Evolutionary conservation across 192 early-diverging fungal genomes (phyloP), one percentile per base, ranked within the genome.

Genomic region (Mortierella hygrophila): DNA sequence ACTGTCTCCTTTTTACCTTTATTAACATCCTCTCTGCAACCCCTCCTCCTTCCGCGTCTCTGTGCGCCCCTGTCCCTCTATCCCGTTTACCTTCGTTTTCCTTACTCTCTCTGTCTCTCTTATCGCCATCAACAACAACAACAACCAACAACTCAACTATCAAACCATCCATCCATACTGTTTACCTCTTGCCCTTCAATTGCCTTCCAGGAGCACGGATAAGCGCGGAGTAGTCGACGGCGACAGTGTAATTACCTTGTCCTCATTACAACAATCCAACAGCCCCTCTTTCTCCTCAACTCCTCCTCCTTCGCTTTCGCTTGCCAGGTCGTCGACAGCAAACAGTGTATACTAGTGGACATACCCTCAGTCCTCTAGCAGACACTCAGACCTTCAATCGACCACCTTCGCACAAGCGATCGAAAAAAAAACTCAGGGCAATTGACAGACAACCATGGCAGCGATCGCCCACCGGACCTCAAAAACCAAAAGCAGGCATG

Each of bases 381-480:
- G n/a, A 70, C 38, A 70, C 29, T 35, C 35, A 70, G 6, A 52
- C 49, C 18, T 52, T 52, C 49, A 52, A 52, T 52, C 18, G 49
- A 52, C 49, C 16, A 20, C 49, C 49, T 52, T 16, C 49, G 16
- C 2, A 52, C 49, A 52, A 52, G 49, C 49, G 49, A 52, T 38
- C n/a, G 32, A 47, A 29, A 75, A 44, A 16, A 60, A 20, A 40
- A 76, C 11, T 29, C 60, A 11, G 60, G 60, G 60, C 29, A 29
- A 65, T 32, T 16, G 26, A 18, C 55, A 72, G 23, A 13, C 55
- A 72, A 72, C 35, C 49, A 77, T 75, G 57, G 83, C 69, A 54
- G 70, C 78, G 46, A 54, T 80, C 38, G 69, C 57, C 41, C 83
- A 70, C 41, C 68, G 70, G 57, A 38, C 69, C 54, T 68, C 83